A percentile compares a stretch with the other conserved stretches of the same genome.
Evolutionary conservation across 73 alveolate genomes (phyloP).

Genomic region (Uronychia setigera): DNA sequence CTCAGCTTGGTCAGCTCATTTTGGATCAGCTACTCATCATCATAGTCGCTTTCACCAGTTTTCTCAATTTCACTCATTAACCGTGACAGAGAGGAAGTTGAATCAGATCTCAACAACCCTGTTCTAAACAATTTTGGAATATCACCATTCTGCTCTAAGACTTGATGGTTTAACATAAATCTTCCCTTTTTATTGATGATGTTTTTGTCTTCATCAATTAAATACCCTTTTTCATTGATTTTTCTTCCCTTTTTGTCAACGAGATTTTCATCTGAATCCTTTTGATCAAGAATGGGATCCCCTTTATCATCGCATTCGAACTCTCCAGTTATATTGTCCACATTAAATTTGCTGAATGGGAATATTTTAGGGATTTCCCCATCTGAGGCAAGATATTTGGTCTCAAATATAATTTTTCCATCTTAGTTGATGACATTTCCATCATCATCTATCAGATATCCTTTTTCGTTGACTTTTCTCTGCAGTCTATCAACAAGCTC

Average conservation of each 20-base stretch:
- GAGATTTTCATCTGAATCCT: background rate
- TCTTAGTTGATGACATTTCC: background rate
- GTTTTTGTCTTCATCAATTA: background rate
- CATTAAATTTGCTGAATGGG: constrained; percentile 31
- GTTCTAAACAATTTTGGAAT: background rate
- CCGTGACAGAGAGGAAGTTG: constrained; percentile 1
- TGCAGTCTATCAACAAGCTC: background rate
- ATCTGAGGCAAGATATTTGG: background rate
- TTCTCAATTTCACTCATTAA: constrained; percentile 7
- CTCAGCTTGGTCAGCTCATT: constrained; percentile 28
- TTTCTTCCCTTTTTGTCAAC: background rate
- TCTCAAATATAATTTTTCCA: background rate
- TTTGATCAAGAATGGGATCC: background rate
- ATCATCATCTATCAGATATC: background rate
- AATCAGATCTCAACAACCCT: background rate
- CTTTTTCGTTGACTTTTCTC: background rate
- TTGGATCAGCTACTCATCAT: constrained; percentile 42
- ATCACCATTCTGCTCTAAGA: background rate
- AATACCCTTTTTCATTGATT: background rate
- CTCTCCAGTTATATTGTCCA: constrained; percentile 53
- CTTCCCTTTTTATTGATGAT: background rate
- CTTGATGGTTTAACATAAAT: background rate
- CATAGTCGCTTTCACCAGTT: constrained; percentile 25
- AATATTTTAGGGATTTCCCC: constrained; percentile 10
- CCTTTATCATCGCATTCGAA: constrained; percentile 10